phyloP scores from a whole-genome alignment of 768 basidiomycete genomes.

The Imleria badia region DNA sequence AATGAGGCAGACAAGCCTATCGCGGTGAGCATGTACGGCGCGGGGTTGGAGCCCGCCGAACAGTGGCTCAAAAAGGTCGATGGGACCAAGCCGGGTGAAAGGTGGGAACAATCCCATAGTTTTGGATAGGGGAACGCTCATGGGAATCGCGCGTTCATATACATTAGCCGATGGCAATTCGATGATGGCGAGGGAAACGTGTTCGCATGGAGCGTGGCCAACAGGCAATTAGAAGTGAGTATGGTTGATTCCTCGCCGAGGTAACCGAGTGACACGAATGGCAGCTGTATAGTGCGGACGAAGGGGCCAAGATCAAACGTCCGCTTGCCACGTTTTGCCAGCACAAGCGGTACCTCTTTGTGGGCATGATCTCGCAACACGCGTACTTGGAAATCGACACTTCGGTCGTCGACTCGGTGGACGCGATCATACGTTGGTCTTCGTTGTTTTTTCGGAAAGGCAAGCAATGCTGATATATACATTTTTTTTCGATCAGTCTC shows the following conservation, averaged over 20 bases:
- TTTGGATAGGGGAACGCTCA: neutral
- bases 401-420: constrained; percentile 33
- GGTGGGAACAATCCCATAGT: constrained; percentile 1
- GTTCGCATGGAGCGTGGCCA: constrained; percentile 19
- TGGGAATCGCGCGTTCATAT: neutral
- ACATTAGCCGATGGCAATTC: constrained; percentile 24
- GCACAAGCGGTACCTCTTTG: constrained; percentile 34
- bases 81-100: constrained; percentile 12
- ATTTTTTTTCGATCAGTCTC: constrained; percentile 25
- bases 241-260: neutral
- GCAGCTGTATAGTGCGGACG: constrained; percentile 30
- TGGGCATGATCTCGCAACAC: constrained; percentile 36
- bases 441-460: neutral
- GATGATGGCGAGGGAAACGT: constrained; percentile 22
- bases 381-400: constrained; percentile 38
- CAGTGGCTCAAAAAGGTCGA: constrained; percentile 32
- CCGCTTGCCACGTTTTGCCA: constrained; percentile 36
- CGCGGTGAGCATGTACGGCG: constrained; percentile 30
- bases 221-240: constrained; percentile 14
- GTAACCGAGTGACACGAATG: neutral
- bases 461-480: neutral
- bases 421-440: constrained; percentile 36
- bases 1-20: constrained; percentile 32
- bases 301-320: constrained; percentile 23
- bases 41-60: constrained; percentile 25